Percentiles rank a stretch among this genome's conserved stretches.
phyloP scores from a whole-genome alignment of 441 rosid species.

The Melianthus villosus region DNA sequence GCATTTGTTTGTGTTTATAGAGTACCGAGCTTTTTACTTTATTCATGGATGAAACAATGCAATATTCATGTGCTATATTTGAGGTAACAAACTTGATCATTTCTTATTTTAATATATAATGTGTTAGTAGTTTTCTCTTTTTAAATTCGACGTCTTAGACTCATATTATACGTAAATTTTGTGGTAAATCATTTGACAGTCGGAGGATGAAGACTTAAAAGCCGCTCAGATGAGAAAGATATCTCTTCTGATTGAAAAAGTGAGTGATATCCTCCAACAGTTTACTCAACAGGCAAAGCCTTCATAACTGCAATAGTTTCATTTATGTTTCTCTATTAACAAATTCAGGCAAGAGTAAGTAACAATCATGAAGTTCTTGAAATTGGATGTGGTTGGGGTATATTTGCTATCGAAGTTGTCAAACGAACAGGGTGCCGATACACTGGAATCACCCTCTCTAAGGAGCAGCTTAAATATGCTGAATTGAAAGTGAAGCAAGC shows the following conservation, averaged over 20 bases:
- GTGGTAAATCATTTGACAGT: conserved; percentile 15
- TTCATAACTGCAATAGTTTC: background rate
- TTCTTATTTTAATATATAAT: too few relatives aligned
- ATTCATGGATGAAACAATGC: conserved; percentile 83
- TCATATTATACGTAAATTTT: too few relatives aligned
- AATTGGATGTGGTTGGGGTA: conserved; percentile 87
- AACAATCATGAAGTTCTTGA: conserved; percentile 60
- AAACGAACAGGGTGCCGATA: conserved; percentile 65
- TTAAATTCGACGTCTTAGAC: too few relatives aligned
- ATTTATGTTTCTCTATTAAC: background rate
- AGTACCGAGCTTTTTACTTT: conserved; percentile 63
- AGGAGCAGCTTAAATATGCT: conserved; percentile 54
- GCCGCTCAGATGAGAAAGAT: conserved; percentile 62
- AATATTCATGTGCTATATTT: conserved; percentile 73
- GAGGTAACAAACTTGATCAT: conserved; percentile 35
- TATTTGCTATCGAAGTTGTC: conserved; percentile 66
- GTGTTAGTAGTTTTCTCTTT: too few relatives aligned
- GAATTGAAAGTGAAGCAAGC: conserved; percentile 54
- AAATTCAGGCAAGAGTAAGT: conserved; percentile 40
- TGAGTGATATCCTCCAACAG: too few relatives aligned
- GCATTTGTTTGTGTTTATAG: conserved; percentile 21
- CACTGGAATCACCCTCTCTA: conserved; percentile 65
- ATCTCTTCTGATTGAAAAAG: conserved; percentile 50
- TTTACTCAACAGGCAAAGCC: background rate
- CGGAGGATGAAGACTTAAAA: conserved; percentile 41